Percentiles rank a stretch among this genome's conserved stretches.
phyloP scores from a whole-genome alignment of 495 filamentous ascomycete genomes.

The Ramalina intermedia region DNA sequence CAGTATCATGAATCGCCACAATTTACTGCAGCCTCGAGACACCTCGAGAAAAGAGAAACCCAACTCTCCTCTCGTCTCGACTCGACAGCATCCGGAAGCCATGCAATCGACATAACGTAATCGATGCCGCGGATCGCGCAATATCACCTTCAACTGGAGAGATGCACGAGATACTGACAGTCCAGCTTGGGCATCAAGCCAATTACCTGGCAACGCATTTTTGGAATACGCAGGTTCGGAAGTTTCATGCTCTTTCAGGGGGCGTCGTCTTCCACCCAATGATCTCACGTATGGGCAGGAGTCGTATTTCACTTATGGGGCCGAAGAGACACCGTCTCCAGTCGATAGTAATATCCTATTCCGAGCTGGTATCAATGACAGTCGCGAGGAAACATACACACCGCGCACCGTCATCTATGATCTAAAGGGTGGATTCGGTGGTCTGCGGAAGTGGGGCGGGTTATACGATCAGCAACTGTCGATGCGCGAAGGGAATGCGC shows the following conservation, averaged over 20 bases:
- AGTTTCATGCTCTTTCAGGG: conserved; percentile 1
- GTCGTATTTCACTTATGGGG: conserved; percentile 89
- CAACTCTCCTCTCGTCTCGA: too few species aligned
- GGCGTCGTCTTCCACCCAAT: not conserved
- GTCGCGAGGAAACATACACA: conserved; percentile 78
- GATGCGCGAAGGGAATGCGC: conserved; percentile 32
- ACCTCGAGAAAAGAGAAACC: too few species aligned
- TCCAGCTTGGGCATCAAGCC: conserved; percentile 82
- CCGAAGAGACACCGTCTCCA: conserved; percentile 46
- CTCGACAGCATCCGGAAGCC: too few species aligned
- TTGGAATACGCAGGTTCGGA: conserved; percentile 77
- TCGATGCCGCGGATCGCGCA: too few species aligned
- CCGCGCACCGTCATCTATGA: conserved; percentile 90
- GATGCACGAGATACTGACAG: conserved; percentile 94
- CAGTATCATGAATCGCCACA: too few species aligned
- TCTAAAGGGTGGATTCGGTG: conserved; percentile 82
- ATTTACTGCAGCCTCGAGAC: too few species aligned
- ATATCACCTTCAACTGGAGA: too few species aligned
- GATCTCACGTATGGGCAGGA: conserved; percentile 39
- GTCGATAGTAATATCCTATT: conserved; percentile 92
- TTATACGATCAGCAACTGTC: conserved; percentile 53
- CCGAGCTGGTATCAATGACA: conserved; percentile 67
- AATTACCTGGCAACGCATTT: conserved; percentile 97
- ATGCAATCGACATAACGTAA: too few species aligned
- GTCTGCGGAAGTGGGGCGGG: conserved; percentile 73